phyloP scores from a whole-genome alignment of 75 land plant species.

The Pinus albicaulis region DNA sequence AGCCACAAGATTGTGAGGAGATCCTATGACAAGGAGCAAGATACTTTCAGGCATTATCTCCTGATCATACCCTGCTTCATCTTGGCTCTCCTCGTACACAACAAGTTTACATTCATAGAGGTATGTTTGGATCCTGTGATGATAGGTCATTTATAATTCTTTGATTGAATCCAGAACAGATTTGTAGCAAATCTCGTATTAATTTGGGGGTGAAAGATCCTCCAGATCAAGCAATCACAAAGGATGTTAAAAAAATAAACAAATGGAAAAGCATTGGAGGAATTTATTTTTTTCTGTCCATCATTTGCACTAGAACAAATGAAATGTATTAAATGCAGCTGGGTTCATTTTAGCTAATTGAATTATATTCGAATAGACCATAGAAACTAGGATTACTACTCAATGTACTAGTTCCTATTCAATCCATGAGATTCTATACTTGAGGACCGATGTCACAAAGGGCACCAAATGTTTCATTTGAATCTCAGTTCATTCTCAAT shows the following conservation, averaged over 20 bases:
- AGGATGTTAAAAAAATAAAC: too few species aligned
- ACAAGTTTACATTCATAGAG: constrained; percentile 81
- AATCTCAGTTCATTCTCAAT: background rate
- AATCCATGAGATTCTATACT: background rate
- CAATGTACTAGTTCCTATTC: background rate
- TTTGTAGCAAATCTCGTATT: background rate
- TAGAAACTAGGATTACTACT: background rate
- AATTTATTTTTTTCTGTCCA: too few species aligned
- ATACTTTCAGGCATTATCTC: constrained; percentile 79
- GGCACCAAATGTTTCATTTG: background rate
- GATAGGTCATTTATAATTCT: background rate
- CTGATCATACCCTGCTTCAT: constrained; percentile 49
- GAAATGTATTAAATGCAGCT: background rate
- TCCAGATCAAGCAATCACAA: too few species aligned
- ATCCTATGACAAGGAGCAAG: constrained; percentile 70
- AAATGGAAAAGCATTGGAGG: too few species aligned
- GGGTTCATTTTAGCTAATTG: background rate
- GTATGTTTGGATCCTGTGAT: constrained; percentile 21
- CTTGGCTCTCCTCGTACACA: constrained; percentile 70
- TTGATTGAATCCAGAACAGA: background rate
- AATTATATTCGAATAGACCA: background rate
- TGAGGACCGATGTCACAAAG: background rate
- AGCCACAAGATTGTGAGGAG: constrained; percentile 54
- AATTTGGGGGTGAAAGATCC: too few species aligned
- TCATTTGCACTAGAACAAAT: too few species aligned